These are phyloP conservation scores for Coleophoma eucalyptorum DNA, from an alignment of 2,329 filamentous ascomycete species.

Conservation along the genomic window DNA sequence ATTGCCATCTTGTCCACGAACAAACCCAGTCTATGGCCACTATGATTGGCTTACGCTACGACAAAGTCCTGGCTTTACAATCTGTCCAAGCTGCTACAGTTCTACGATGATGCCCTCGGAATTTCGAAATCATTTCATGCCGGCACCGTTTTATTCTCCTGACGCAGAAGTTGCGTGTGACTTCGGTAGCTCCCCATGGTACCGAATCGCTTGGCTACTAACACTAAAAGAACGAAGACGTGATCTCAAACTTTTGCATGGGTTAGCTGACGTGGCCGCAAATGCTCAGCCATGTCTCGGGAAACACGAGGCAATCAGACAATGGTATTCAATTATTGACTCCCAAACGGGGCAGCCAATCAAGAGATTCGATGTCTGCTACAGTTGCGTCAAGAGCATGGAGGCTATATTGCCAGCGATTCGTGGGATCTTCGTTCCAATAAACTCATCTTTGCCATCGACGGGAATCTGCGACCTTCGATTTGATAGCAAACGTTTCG, in stretches of 20 bases:
- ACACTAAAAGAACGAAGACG: slow-evolving; percentile 66
- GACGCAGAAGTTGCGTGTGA: slow-evolving; percentile 66
- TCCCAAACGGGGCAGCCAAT: slow-evolving; percentile 60
- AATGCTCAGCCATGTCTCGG: slow-evolving; percentile 56
- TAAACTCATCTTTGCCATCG: slow-evolving; percentile 31
- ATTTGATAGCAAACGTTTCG: slow-evolving; percentile 50
- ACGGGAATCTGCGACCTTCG: slow-evolving; percentile 67
- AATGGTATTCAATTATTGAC: slow-evolving; percentile 76
- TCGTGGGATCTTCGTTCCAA: slow-evolving; percentile 56
- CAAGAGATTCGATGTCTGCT: slow-evolving; percentile 71
- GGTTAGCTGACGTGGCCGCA: slow-evolving; percentile 60
- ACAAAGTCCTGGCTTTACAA: slow-evolving; percentile 66
- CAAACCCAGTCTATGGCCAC: slow-evolving; percentile 55
- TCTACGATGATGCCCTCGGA: slow-evolving; percentile 64
- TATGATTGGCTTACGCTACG: slow-evolving; percentile 80
- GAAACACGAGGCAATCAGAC: slow-evolving; percentile 48
- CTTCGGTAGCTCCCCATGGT: slow-evolving; percentile 75
- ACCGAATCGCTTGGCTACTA: slow-evolving; percentile 78
- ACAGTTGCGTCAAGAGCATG: slow-evolving; percentile 67
- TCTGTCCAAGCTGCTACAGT: slow-evolving; percentile 78
- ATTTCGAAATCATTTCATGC: slow-evolving; percentile 65
- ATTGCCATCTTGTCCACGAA: slow-evolving; percentile 68
- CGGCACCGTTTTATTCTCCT: slow-evolving; percentile 52
- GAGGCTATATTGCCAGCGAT: slow-evolving; percentile 72
- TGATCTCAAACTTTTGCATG: slow-evolving; percentile 66